These are phyloP conservation scores for Aureobasidium sp. DNA, from an alignment of 2,329 filamentous ascomycete species.

Conservation along the genomic window DNA sequence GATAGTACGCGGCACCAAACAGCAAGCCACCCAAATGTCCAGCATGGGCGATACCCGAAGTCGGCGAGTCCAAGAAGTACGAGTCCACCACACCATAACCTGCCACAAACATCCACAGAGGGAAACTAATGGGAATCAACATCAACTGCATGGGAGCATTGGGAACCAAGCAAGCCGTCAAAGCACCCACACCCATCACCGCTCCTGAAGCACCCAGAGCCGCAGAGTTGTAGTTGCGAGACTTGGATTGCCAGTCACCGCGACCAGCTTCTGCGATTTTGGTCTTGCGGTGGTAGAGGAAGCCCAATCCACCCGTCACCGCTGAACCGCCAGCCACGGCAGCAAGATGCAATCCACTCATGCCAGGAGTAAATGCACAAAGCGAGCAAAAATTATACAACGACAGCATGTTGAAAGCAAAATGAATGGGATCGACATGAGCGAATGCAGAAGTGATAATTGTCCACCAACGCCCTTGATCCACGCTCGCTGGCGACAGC, in stretches of 20 bases:
- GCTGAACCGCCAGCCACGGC: slow-evolving; percentile 22
- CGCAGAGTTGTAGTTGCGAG: background rate
- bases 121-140: slow-evolving; percentile 31
- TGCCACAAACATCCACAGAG: slow-evolving; percentile 31
- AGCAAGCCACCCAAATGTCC: slow-evolving; percentile 38
- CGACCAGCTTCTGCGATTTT: background rate
- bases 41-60: slow-evolving; percentile 30
- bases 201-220: slow-evolving; percentile 34
- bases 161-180: slow-evolving; percentile 33
- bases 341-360: slow-evolving; percentile 22
- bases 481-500: slow-evolving; percentile 23
- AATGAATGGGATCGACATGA: slow-evolving; percentile 30
- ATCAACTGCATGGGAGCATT: slow-evolving; percentile 27
- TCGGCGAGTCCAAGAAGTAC: slow-evolving; percentile 28
- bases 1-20: slow-evolving; percentile 26
- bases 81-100: slow-evolving; percentile 33
- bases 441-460: slow-evolving; percentile 34
- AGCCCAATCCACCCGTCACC: slow-evolving; percentile 20
- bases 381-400: slow-evolving; percentile 31
- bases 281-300: slow-evolving; percentile 18
- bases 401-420: slow-evolving; percentile 35
- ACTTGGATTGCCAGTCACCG: background rate
- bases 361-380: slow-evolving; percentile 25
- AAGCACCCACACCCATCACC: slow-evolving; percentile 33
- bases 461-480: slow-evolving; percentile 30